Base-by-base conservation (phyloP, 371 early-diverging fungal genomes). In the Nematocida minor region DNA sequence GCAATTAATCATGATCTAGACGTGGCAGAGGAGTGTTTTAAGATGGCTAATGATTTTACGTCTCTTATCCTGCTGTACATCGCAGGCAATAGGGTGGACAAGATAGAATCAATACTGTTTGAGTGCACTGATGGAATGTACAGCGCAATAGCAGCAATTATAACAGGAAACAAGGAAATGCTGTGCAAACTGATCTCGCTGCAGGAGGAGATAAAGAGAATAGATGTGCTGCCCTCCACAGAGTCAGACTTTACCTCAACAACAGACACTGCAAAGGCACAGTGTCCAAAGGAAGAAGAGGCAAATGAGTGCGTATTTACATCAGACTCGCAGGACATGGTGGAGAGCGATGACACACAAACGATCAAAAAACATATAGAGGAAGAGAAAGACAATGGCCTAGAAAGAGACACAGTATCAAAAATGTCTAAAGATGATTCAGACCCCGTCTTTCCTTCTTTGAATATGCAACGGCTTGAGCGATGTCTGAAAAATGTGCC, bases 31-130 rank as follows among this genome's bases (percentile, higher is more conserved):
- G 64, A 68, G 41, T 81, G 82, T 49, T 81, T 82, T 27, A 69
- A 51, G 53, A 42, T 22, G 22, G 40, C 78, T 14, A 55, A 68
- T 16, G 80, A 83, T 51, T 69, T 49, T 60, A n/a, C 55, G 9
- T 48, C 48, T 20, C 60, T 84, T 42, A 64, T 84, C 49, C 77
- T 82, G 36, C 67, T 84, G 9, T 84, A 81, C 80, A 53, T 83
- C 22, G 69, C 74, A 40, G 62, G 80, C 40, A 71, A 69, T 1
- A 25, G 79, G 47, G n/a, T 60, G 25, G 80, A 80, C 22, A 84
- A 81, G 69, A 46, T 84, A 20, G 70, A 79, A 9, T 36, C 42
- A 4, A 11, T 74, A 11, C 25, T 74, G 7, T 62, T 55, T 54
- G 55, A 66, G 22, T 55, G 79, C 60, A 4, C 55, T 6, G 66